phyloP scores from a whole-genome alignment of 2,329 filamentous ascomycete species.

The Rutstroemia sydowiana region DNA sequence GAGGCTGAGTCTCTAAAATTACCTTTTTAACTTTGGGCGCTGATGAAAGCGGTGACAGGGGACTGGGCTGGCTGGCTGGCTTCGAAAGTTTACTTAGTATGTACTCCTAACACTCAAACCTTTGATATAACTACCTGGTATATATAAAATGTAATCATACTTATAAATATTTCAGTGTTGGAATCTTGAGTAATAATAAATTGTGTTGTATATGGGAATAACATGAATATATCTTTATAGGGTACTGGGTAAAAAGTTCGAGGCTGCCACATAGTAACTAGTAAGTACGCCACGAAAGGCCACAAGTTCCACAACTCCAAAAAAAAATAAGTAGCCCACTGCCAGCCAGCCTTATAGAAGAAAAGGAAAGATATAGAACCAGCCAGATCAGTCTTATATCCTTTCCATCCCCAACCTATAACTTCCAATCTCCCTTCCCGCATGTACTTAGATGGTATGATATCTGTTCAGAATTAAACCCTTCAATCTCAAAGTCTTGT shows the following conservation, averaged over 20 bases:
- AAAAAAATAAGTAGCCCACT: no score
- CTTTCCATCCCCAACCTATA: not conserved
- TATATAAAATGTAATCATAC: not conserved
- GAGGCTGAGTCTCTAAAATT: constrained; percentile 8
- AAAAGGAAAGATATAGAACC: not conserved
- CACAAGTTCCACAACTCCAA: no score
- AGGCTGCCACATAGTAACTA: no score
- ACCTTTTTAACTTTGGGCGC: not conserved
- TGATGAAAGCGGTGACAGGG: constrained; percentile 3
- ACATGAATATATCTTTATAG: no score
- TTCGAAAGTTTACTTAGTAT: not conserved
- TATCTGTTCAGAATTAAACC: not conserved
- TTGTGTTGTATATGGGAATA: no score
- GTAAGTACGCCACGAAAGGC: no score
- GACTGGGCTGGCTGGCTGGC: not conserved
- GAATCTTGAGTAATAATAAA: no score
- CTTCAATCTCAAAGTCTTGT: not conserved
- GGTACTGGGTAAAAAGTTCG: no score
- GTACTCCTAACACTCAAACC: no score
- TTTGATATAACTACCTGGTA: no score
- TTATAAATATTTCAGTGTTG: no score
- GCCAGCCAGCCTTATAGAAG: no score
- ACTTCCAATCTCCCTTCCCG: not conserved
- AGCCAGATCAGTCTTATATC: not conserved
- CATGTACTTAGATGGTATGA: not conserved